A percentile compares a stretch with the other conserved stretches of the same genome.
These are phyloP conservation scores for Boletus speciosus DNA, from an alignment of 768 basidiomycete species.

Conservation along the genomic window DNA sequence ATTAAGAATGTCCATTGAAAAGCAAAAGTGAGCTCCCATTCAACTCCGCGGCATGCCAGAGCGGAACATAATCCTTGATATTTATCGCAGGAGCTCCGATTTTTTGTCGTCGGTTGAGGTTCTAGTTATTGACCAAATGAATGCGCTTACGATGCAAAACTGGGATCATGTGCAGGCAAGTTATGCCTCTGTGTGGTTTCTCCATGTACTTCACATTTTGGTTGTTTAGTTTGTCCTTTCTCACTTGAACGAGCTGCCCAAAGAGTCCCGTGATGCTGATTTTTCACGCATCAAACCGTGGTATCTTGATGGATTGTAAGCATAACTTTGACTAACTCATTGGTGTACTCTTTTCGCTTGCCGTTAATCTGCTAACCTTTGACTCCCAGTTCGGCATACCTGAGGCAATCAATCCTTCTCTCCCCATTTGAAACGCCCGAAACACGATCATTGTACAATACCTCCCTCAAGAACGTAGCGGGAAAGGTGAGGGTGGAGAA, in stretches of 20 bases:
- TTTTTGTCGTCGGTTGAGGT: constrained; percentile 93
- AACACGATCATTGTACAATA: constrained; percentile 73
- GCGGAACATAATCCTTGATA: not conserved
- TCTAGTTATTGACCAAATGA: constrained; percentile 86
- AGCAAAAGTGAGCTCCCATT: constrained; percentile 70
- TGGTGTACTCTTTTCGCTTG: constrained; percentile 65
- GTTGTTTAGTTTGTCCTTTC: constrained; percentile 72
- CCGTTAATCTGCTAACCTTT: not conserved
- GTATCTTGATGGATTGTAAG: constrained; percentile 94
- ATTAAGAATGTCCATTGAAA: constrained; percentile 86
- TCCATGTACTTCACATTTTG: not conserved
- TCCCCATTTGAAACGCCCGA: constrained; percentile 91
- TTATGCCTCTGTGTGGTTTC: not conserved
- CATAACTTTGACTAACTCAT: constrained; percentile 32
- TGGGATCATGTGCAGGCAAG: constrained; percentile 96
- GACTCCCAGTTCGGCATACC: constrained; percentile 62
- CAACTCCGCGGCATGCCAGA: not conserved
- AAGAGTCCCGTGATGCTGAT: constrained; percentile 90
- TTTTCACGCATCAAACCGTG: constrained; percentile 97
- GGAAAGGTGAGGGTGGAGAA: constrained; percentile 76
- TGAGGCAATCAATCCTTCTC: constrained; percentile 87
- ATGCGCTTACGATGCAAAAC: constrained; percentile 95
- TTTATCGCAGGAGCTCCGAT: constrained; percentile 66
- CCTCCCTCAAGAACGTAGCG: constrained; percentile 72
- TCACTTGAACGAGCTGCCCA: constrained; percentile 83